Conservation (phyloP, 2,329 filamentous ascomycete genomes). For the Thielaviopsis populi region DNA sequence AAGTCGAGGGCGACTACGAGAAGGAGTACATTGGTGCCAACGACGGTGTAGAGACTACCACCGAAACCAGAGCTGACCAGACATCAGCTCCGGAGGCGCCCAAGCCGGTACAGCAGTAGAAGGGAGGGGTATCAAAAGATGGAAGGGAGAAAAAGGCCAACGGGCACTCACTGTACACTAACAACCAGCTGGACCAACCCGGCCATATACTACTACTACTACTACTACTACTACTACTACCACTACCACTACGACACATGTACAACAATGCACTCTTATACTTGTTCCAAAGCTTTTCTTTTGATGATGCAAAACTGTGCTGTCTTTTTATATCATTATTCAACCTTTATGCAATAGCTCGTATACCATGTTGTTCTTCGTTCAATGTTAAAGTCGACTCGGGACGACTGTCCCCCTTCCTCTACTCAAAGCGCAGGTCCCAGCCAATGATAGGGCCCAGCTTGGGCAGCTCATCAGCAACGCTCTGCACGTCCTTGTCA, state of each 20-base stretch:
- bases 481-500: slow-evolving; percentile 97
- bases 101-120: background rate
- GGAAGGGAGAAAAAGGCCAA: background rate
- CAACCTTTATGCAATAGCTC: background rate
- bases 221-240: too few relatives aligned
- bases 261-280: background rate
- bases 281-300: background rate
- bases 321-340: background rate
- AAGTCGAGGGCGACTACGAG: slow-evolving; percentile 23
- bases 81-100: background rate
- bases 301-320: background rate
- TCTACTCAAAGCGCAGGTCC: slow-evolving; percentile 46
- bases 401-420: background rate
- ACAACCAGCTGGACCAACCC: background rate
- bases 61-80: slow-evolving; percentile 5
- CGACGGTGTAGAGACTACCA: slow-evolving; percentile 17
- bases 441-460: slow-evolving; percentile 77
- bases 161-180: slow-evolving; percentile 4
- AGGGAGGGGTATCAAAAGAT: background rate
- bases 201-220: background rate
- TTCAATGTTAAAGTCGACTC: background rate
- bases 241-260: background rate
- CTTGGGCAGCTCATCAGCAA: slow-evolving; percentile 81
- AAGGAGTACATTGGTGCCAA: slow-evolving; percentile 28
- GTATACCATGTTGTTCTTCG: background rate